phyloP scores from a whole-genome alignment of 441 rosid genomes.

The Oxalis stricta region DNA sequence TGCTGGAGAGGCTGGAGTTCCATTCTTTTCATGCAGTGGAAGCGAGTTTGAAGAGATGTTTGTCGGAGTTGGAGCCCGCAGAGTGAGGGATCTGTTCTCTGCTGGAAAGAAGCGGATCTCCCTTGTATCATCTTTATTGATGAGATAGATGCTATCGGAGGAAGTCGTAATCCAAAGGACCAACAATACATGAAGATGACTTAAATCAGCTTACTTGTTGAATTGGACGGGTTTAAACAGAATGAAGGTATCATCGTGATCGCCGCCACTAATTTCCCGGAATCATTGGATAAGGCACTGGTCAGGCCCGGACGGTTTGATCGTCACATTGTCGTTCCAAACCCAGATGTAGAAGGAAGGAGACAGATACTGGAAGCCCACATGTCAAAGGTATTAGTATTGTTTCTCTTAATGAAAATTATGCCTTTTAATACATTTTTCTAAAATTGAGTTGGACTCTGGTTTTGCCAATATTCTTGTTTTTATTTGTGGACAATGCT shows the following conservation, averaged over 20 bases:
- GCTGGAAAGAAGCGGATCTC: constrained; percentile 89
- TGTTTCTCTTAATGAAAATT: neutral
- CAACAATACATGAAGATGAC: constrained; percentile 96
- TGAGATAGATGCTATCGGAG: constrained; percentile 92
- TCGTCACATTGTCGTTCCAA: constrained; percentile 84
- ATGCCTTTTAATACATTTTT: neutral
- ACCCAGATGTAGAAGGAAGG: constrained; percentile 91
- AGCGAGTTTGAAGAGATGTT: constrained; percentile 98
- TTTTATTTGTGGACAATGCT: neutral
- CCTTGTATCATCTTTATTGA: constrained; percentile 93
- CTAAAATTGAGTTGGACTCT: neutral
- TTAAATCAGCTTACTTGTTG: constrained; percentile 82
- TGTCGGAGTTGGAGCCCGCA: constrained; percentile 96
- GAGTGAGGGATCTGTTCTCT: constrained; percentile 86
- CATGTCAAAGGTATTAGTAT: constrained; percentile 73
- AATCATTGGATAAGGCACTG: constrained; percentile 87
- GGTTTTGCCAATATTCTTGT: neutral
- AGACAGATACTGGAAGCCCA: constrained; percentile 84
- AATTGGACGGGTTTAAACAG: constrained; percentile 91
- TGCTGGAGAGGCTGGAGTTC: constrained; percentile 99
- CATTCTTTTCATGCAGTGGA: constrained; percentile 97
- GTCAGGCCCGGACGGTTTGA: constrained; percentile 96
- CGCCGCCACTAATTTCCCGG: constrained; percentile 91
- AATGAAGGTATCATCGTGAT: constrained; percentile 91
- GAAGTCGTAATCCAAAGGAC: constrained; percentile 81